phyloP scores from a whole-genome alignment of 1,284 basidiomycete genomes.

The Prillingera fragicola region DNA sequence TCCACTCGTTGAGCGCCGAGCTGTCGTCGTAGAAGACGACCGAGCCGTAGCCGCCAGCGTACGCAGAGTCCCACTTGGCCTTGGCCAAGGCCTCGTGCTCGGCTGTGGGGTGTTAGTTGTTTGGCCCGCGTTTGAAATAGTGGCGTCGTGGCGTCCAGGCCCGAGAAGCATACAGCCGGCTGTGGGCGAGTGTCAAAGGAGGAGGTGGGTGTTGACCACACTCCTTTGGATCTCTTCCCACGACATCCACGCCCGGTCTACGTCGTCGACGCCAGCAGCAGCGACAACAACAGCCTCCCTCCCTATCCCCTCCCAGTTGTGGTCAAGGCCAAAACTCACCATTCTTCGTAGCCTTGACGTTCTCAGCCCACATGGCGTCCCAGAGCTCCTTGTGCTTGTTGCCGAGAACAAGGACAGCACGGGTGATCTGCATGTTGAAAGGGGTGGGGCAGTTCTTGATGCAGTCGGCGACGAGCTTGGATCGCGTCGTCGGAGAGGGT shows the following conservation, averaged over 20 bases:
- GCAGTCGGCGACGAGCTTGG: constrained; percentile 44
- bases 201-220: too few relatives aligned
- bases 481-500: constrained; percentile 45
- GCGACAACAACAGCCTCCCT: too few relatives aligned
- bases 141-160: too few relatives aligned
- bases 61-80: constrained; percentile 23
- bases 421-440: constrained; percentile 50
- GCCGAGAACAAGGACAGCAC: constrained; percentile 48
- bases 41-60: constrained; percentile 48
- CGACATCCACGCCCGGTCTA: not conserved
- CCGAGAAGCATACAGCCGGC: too few relatives aligned
- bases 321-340: not conserved
- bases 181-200: too few relatives aligned
- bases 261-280: too few relatives aligned
- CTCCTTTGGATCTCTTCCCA: too few relatives aligned
- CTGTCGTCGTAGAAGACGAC: constrained; percentile 51
- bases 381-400: constrained; percentile 48
- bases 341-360: not conserved
- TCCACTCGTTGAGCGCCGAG: constrained; percentile 43
- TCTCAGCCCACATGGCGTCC: constrained; percentile 33
- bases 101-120: too few relatives aligned
- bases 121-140: too few relatives aligned
- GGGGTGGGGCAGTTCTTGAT: constrained; percentile 48
- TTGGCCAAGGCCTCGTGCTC: constrained; percentile 1
- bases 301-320: too few relatives aligned